These are phyloP conservation scores for Eurotiales sp. DNA, from an alignment of 2,329 filamentous ascomycete species.

Conservation along the genomic window DNA sequence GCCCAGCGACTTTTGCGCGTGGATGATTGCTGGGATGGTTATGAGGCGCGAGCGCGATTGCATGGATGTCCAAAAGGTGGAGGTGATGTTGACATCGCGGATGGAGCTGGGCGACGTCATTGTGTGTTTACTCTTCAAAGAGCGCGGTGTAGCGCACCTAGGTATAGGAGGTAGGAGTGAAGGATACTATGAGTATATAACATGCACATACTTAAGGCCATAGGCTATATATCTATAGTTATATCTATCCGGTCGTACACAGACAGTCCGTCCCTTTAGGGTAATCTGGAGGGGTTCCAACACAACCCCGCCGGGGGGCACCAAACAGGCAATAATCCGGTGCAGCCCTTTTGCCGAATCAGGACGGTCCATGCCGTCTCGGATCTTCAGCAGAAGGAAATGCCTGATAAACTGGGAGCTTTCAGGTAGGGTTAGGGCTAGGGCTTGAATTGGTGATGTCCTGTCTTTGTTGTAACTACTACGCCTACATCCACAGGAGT, in stretches of 20 bases:
- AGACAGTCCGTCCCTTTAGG: background rate
- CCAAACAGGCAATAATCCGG: background rate
- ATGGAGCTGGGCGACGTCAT: slow-evolving; percentile 8
- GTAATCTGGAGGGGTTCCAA: background rate
- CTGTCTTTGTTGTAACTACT: no score
- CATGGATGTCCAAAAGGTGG: slow-evolving; percentile 19
- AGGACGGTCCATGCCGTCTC: no score
- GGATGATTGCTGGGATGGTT: slow-evolving; percentile 20
- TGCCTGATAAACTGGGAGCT: background rate
- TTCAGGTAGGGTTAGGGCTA: background rate
- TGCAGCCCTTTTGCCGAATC: background rate
- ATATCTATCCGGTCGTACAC: no score
- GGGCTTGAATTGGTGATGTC: no score
- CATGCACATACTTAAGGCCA: no score
- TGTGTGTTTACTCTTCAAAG: background rate
- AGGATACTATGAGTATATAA: no score
- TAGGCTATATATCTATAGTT: no score
- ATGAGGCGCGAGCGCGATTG: slow-evolving; percentile 17
- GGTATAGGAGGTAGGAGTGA: no score
- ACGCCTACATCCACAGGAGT: no score
- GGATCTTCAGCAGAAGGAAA: no score
- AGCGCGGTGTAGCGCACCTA: no score
- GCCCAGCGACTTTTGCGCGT: slow-evolving; percentile 17
- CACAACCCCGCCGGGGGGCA: background rate
- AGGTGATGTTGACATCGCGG: slow-evolving; percentile 18